A percentile compares a stretch with the other conserved stretches of the same genome.
These are phyloP conservation scores for Boletus rubescentipes DNA, from an alignment of 768 basidiomycete genomes.

Conservation along the genomic window DNA sequence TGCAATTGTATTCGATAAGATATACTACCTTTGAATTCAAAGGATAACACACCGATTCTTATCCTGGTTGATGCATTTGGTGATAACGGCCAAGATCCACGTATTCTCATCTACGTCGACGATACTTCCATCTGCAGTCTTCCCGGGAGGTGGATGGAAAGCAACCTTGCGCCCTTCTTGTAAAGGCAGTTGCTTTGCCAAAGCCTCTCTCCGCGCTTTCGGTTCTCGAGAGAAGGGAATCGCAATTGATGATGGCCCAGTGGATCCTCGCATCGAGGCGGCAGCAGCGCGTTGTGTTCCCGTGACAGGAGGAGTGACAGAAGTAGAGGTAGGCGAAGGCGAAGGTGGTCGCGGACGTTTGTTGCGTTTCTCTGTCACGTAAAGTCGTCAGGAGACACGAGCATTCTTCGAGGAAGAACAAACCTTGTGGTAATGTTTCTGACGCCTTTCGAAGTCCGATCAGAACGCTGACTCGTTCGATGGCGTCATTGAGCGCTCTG, in stretches of 20 bases:
- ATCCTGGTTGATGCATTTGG: conserved; percentile 66
- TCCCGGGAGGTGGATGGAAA: conserved; percentile 67
- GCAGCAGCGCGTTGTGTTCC: conserved; percentile 17
- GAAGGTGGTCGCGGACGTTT: conserved; percentile 75
- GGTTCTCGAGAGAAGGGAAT: conserved; percentile 62
- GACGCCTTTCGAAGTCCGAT: conserved; percentile 74
- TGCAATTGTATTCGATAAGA: conserved; percentile 26
- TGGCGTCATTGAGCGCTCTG: conserved; percentile 70
- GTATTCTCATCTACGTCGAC: conserved; percentile 48
- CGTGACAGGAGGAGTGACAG: conserved; percentile 32
- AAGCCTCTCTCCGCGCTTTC: conserved; percentile 62
- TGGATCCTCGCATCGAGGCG: conserved; percentile 48
- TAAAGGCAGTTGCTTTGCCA: conserved; percentile 62
- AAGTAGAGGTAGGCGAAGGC: conserved; percentile 55
- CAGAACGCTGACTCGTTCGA: conserved; percentile 67
- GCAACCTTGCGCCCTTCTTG: conserved; percentile 78
- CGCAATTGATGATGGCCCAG: conserved; percentile 51
- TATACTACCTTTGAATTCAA: not conserved
- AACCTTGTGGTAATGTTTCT: conserved; percentile 59
- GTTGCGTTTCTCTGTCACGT: conserved; percentile 61
- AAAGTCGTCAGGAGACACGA: conserved; percentile 1
- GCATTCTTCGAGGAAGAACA: not conserved
- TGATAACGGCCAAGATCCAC: conserved; percentile 82
- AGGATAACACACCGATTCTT: conserved; percentile 55
- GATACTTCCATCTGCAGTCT: conserved; percentile 48